These are phyloP conservation scores for Kuraishia molischiana DNA, from an alignment of 805 yeast genomes.

Conservation along the genomic window DNA sequence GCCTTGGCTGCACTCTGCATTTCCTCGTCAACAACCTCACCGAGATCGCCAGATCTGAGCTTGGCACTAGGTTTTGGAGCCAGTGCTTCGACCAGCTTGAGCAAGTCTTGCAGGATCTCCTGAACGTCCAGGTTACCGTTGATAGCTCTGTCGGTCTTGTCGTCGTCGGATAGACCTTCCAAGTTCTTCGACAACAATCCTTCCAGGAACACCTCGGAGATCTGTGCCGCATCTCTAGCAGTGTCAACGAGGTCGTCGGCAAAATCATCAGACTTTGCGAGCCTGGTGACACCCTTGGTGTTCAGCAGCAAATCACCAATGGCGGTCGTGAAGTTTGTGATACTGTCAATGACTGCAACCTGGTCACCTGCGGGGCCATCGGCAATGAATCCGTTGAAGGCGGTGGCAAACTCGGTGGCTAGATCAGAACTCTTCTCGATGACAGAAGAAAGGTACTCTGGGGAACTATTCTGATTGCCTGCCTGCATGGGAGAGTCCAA, in stretches of 20 bases:
- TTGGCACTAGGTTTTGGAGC: conserved; percentile 24
- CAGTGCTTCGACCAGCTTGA: conserved; percentile 45
- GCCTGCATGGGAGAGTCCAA: conserved; percentile 75
- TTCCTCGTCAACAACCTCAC: conserved; percentile 64
- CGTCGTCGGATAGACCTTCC: conserved; percentile 43
- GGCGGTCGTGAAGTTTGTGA: conserved; percentile 53
- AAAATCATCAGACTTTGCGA: conserved; percentile 37
- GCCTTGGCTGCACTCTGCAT: conserved; percentile 65
- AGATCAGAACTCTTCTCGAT: conserved; percentile 60
- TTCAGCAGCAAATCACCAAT: conserved; percentile 54
- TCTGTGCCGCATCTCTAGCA: conserved; percentile 49
- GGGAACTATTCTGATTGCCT: conserved; percentile 69
- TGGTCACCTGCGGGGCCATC: conserved; percentile 68
- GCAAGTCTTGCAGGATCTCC: conserved; percentile 51
- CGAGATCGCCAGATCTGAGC: conserved; percentile 40
- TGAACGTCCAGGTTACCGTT: conserved; percentile 70
- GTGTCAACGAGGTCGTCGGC: conserved; percentile 38
- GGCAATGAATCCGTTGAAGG: conserved; percentile 64
- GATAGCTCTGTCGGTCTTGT: conserved; percentile 68
- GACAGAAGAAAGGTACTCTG: conserved; percentile 56
- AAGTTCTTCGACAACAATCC: conserved; percentile 46
- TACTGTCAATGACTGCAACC: conserved; percentile 47
- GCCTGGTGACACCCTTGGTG: conserved; percentile 58
- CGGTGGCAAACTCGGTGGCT: conserved; percentile 73
- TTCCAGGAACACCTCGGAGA: conserved; percentile 52